Evolutionary conservation across 148 eudicot genomes (phyloP), one percentile per base, ranked within the genome.

Genomic region (Chenopodium berlandieri): DNA sequence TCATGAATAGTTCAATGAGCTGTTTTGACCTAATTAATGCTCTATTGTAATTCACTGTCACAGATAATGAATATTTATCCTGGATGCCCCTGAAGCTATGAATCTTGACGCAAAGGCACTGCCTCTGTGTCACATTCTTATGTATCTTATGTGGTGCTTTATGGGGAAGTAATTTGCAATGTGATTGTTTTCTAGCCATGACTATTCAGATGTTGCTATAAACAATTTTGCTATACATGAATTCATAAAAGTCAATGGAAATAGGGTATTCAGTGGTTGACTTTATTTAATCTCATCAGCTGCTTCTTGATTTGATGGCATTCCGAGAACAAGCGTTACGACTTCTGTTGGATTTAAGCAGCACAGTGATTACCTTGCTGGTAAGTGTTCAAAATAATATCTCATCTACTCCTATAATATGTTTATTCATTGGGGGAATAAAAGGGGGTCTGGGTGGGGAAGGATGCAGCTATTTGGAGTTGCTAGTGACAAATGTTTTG

Each of bases 231-330:
- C 9, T 27, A 23, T 37, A 40, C 5, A 5, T 40, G 44, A 4
- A 40, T 40, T 40, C 44, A 40, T 40, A 40, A 40, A 37, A 40
- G 44, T 40, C 44, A 60, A 17, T 62, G 76, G 40, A 71, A 70
- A 34, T 76, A 30, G 22, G 78, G 31, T 76, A 54, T 23, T 63
- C 71, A 52, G 56, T 80, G 76, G 54, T 52, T 84, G 75, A 10
- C 77, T 73, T 73, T 75, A 16, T 86, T 75, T 85, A 78, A 47
- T 65, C 79, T 82, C 27, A 50, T 75, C 91, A 95, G 99, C 87
- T 95, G 89, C 99, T 95, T 88, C 91, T 93, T 86, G 99, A 95
- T 88, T 88, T 95, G 89, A 93, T 95, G 99, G 95, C 94, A 79
- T 95, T 93, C 82, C 94, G 99, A 48, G 99, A 95, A 84, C 97